Base-by-base conservation (phyloP, 73 alveolate genomes). In the Stentor coeruleus region DNA sequence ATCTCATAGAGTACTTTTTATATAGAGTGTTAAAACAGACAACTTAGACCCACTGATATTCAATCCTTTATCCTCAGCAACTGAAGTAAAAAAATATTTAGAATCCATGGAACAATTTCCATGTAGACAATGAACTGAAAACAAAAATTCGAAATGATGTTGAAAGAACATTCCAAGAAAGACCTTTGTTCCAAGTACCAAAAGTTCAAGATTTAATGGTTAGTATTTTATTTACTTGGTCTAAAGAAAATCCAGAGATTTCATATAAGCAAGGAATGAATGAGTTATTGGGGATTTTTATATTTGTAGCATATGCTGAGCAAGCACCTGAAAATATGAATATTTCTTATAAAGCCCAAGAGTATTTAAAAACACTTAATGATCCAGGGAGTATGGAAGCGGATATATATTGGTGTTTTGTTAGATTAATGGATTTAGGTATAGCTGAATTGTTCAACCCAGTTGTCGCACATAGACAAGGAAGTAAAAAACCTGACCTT, bases 211-310 rank as follows among this genome's bases (percentile, higher is more conserved):
- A 83, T 76, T 59, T 81, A 11, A 75, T 90, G 87, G 66, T 81
- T 3, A 87, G 87, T 72, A 88, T 88, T 41, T 90, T 95, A 57
- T 93, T 84, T 84, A 81, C 89, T 31, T 95, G 97, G 96, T 84
- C 97, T 58, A 95, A 93, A 86, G 93, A 93, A 80, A 81, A 84
- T 87, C 91, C 92, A 31, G 76, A 59, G 49, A 60, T 90, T 36
- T 86, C 90, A 14, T 95, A 93, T 86, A 94, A 92, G 74, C 93
- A 95, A 76, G 98, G 99, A 57, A 91, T 95, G 97, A 93, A 93
- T 86, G 99, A 95, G 42, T 60, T 95, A 30, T 77, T 93, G 42
- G 98, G 96, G 20, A 79, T 93, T 6, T 82, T 94, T 42, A 66
- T 88, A 35, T 92, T 80, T 90, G 89, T 92, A 1, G 79, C 89